Base-by-base conservation (phyloP, 1,284 basidiomycete genomes). In the Termitomyces sp. region DNA sequence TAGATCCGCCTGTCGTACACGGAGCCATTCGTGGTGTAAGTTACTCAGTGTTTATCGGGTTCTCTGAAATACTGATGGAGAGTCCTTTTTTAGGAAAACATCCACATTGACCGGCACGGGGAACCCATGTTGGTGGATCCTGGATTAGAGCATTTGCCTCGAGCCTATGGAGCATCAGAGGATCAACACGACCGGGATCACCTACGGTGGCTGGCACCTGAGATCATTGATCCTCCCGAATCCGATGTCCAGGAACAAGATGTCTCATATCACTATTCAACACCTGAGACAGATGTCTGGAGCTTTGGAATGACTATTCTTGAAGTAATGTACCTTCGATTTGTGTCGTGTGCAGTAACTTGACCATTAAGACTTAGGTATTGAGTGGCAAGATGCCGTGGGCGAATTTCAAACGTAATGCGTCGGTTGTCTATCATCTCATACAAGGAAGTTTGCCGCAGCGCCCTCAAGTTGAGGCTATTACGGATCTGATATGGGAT, bases 271-370 rank as follows among this genome's bases (percentile, higher is more conserved):
- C 43, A 60, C 10, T 21, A 34, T 15, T 50, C 58, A 1, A 64
- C 63, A 3, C 43, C 59, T 10, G 53, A 60, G 33, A 59, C 61
- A 21, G 68, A 69, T 44, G 64, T 69, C 1, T 65, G 67, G 55
- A 66, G 66, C 33, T 69, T 69, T 53, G 67, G 62, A 5, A 69
- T 69, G 68, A 64, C 65, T 1, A 60, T 65, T 26, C 59, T 68
- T 12, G 67, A 69, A 56, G 68, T 70, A 30, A 41, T 61, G 7
- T 12, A 13, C 19, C 8, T 30, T 36, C 26, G 7, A 15, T 3
- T 24, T 51, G 2, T 7, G 10, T 45, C 24, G 17, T 39, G 12
- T 43, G 21, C 17, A 19, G 7, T 43, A 3, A 19, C 38, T 28
- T 44, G 17, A 44, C 26, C 19, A 3, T 15, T 15, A 3, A 15